Evolutionary conservation across 768 basidiomycete genomes (phyloP).

Genomic region (Clitopilus hobsonii): DNA sequence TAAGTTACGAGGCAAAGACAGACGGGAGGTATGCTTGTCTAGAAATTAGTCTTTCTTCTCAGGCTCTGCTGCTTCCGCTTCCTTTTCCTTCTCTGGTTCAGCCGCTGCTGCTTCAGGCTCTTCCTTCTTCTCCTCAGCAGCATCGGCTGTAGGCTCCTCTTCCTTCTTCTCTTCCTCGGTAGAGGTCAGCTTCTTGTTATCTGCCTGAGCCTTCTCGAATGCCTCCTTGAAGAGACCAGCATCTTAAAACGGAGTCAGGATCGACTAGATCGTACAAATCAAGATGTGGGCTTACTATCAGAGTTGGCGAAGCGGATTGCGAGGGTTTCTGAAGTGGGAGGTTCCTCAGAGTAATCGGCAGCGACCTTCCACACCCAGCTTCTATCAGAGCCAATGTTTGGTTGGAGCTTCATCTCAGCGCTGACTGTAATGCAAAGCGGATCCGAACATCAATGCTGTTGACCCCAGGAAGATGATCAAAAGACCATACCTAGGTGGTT

Average conservation of each 20-base stretch:
- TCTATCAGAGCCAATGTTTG: constrained; percentile 97
- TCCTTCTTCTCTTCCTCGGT: constrained; percentile 21
- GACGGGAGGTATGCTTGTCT: not conserved
- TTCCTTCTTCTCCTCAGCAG: constrained; percentile 23
- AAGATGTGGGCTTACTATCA: constrained; percentile 62
- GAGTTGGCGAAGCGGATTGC: constrained; percentile 98
- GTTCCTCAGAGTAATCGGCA: constrained; percentile 91
- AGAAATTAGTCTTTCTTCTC: constrained; percentile 15
- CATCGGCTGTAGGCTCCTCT: constrained; percentile 26
- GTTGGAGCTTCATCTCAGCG: constrained; percentile 88
- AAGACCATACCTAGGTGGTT: constrained; percentile 82
- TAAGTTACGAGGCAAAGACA: not conserved
- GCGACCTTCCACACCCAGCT: constrained; percentile 99
- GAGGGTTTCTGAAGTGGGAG: constrained; percentile 89
- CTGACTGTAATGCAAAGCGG: constrained; percentile 51
- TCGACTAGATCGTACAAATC: not conserved
- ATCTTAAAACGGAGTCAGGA: constrained; percentile 37
- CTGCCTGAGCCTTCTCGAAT: constrained; percentile 82
- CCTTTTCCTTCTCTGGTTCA: constrained; percentile 21
- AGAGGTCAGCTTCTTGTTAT: constrained; percentile 44
- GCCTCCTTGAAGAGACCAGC: constrained; percentile 84
- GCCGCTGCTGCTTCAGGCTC: constrained; percentile 17
- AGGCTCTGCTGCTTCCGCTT: constrained; percentile 22
- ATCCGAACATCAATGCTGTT: not conserved
- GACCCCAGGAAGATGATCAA: not conserved